Evolutionary conservation across 1,284 basidiomycete species (phyloP).

Genomic region (Tilletia setariae): DNA sequence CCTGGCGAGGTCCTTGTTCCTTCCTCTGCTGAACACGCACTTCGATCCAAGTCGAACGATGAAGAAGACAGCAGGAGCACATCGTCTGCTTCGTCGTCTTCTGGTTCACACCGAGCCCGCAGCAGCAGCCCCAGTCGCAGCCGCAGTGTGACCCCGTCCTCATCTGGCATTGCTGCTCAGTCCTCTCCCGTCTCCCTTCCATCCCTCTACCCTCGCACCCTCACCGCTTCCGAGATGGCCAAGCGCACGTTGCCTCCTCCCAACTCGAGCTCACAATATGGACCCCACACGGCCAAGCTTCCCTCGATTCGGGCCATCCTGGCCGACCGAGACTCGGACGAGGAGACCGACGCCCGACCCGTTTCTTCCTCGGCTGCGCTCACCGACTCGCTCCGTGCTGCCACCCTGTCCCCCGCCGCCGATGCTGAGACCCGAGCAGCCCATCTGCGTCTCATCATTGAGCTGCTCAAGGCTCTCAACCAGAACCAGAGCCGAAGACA

Average conservation of each 20-base stretch:
- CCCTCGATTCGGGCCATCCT: constrained; percentile 3
- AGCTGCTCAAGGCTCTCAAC: constrained; percentile 11
- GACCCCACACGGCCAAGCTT: neutral
- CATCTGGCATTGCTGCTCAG: neutral
- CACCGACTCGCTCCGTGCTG: too few species aligned
- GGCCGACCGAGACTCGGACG: neutral
- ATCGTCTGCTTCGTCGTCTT: neutral
- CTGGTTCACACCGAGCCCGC: neutral
- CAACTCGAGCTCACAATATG: neutral
- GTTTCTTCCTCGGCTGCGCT: neutral
- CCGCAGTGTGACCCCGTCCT: neutral
- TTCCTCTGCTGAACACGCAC: neutral
- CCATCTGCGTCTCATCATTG: constrained; percentile 7
- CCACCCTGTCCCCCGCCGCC: neutral
- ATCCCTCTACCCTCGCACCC: constrained; percentile 3
- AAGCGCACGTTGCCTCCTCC: constrained; percentile 6
- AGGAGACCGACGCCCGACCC: neutral
- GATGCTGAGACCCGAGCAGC: constrained; percentile 9
- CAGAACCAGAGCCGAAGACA: neutral
- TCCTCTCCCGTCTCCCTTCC: neutral
- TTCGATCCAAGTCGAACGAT: neutral
- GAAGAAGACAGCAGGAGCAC: neutral
- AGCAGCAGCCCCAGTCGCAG: neutral
- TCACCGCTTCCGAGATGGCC: constrained; percentile 5
- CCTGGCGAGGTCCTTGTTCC: neutral